Base-by-base conservation (phyloP, 768 basidiomycete genomes). In the Neoboletus brunneissimus region DNA sequence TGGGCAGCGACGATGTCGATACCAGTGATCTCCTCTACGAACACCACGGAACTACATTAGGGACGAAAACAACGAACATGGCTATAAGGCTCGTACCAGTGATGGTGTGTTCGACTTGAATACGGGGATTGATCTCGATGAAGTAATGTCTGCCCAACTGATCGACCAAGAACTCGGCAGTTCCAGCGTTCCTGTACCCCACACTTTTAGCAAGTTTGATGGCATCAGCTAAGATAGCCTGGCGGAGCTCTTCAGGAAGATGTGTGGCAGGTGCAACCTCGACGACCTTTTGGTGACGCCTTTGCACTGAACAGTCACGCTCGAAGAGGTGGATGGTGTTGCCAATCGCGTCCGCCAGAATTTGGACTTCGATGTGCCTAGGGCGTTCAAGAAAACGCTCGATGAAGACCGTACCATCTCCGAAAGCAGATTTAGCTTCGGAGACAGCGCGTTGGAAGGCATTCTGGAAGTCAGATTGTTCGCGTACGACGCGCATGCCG, bases 51-150 rank as follows among this genome's bases (percentile, higher is more conserved):
- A 15, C 11, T 23, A 18, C 3, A 25, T 47, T 43, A 62, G 42
- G 22, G 27, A 37, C 27, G 20, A 43, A 23, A 13, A 25, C 13
- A 37, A 42, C 16, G 16, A 49, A 44, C 41, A 29, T 18, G 54
- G 2, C 4, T 13, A 31, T n/a, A 34, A 32, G 18, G 54, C 40
- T 71, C 77, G 51, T 62, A 92, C 94, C 94, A 58, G 97, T 98
- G 72, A 98, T 98, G 54, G 97, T 98, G 75, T 98, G 97, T 71
- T 98, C 97, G 75, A 99, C 97, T 74, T 99, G 97, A 67, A 99
- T 98, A 77, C 97, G 94, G 31, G 97, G 94, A 75, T 98, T 98
- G 66, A 99, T 98, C 76, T 99, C 97, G 68, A 99, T 98, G 77
- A 99, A 98, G 76, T 98, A 98, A 75, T 97, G 94, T 64, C 94